Conservation (phyloP, 768 basidiomycete species). For the Vararia minispora region DNA sequence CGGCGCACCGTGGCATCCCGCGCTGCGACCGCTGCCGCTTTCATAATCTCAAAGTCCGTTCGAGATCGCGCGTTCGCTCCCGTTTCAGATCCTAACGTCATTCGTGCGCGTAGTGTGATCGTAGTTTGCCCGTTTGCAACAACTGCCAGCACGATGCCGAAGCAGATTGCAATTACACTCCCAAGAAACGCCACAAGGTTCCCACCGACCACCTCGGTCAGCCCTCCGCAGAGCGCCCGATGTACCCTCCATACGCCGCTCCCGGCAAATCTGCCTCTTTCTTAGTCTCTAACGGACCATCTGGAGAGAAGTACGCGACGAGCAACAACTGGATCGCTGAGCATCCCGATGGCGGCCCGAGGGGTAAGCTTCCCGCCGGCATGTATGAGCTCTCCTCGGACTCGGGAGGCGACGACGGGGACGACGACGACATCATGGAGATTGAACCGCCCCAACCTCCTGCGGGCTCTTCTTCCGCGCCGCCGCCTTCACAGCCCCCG, state of each 20-base stretch:
- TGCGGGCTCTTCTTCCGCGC: no score
- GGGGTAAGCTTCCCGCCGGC: conserved; percentile 4
- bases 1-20: conserved; percentile 65
- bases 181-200: conserved; percentile 54
- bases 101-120: conserved; percentile 66
- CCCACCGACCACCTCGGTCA: conserved; percentile 30
- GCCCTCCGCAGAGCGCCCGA: conserved; percentile 24
- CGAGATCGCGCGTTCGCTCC: neutral
- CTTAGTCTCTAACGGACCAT: conserved; percentile 29
- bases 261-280: conserved; percentile 42
- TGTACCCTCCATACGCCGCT: conserved; percentile 29
- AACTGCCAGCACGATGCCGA: conserved; percentile 46
- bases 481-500: no score
- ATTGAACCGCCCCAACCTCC: no score
- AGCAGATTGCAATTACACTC: conserved; percentile 58
- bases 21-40: conserved; percentile 61
- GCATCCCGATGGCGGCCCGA: conserved; percentile 10
- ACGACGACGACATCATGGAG: conserved; percentile 11
- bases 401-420: conserved; percentile 11
- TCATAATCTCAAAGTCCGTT: conserved; percentile 52
- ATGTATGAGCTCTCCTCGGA: conserved; percentile 10
- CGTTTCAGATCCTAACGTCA: no score
- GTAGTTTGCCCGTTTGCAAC: conserved; percentile 61
- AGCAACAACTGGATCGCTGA: conserved; percentile 14
- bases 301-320: conserved; percentile 22